phyloP scores from a whole-genome alignment of 2,329 filamentous ascomycete genomes.

The Leptoxyphium fumago region DNA sequence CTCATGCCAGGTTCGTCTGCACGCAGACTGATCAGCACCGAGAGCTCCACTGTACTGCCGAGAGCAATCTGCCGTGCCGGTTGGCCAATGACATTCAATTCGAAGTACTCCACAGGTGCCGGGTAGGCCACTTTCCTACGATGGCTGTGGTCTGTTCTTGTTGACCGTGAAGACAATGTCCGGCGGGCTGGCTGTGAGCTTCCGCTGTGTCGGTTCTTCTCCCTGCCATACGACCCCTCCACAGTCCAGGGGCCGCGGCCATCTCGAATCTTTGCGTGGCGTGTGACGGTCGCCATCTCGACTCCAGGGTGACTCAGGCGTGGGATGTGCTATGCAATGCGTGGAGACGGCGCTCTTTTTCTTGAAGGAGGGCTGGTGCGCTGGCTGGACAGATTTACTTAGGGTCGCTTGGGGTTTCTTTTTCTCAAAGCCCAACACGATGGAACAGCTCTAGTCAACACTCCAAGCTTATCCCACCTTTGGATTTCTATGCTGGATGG shows the following conservation, averaged over 20 bases:
- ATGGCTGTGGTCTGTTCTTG: background rate
- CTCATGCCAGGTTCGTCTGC: slow-evolving; percentile 9
- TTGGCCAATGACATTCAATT: slow-evolving; percentile 19
- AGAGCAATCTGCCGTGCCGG: slow-evolving; percentile 12
- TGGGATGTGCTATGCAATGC: too few species aligned
- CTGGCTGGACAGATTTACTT: too few species aligned
- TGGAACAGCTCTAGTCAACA: too few species aligned
- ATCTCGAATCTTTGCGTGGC: background rate
- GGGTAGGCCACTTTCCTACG: background rate
- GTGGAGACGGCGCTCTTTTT: too few species aligned
- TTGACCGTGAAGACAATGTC: background rate
- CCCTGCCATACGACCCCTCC: background rate
- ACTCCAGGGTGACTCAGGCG: too few species aligned
- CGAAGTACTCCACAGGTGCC: slow-evolving; percentile 7
- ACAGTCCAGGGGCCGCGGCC: background rate
- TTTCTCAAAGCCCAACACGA: too few species aligned
- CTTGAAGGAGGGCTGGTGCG: too few species aligned
- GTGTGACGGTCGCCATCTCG: background rate
- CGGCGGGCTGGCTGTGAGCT: background rate
- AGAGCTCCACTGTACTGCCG: slow-evolving; percentile 16
- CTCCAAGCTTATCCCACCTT: too few species aligned
- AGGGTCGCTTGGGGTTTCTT: too few species aligned
- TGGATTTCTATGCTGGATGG: too few species aligned
- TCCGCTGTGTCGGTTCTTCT: background rate
- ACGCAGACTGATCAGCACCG: slow-evolving; percentile 17